Evolutionary conservation across 1,284 basidiomycete genomes (phyloP), one percentile per base, ranked within the genome.

Genomic region (Papiliotrema laurentii): DNA sequence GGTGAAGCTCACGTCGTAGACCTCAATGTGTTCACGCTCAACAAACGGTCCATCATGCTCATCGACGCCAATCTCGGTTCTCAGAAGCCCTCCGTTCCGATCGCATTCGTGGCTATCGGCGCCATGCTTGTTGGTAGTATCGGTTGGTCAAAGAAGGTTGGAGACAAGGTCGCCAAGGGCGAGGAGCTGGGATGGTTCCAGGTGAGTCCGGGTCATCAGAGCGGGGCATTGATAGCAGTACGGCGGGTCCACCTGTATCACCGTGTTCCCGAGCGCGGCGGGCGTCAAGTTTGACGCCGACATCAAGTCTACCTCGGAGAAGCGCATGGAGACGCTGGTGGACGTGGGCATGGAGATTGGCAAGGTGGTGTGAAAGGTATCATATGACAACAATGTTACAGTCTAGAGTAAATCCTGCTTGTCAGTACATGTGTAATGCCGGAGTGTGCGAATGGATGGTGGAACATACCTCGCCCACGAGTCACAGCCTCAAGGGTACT

Each of bases 241-340:
- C 58, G 69, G 69, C 43, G 70, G 71, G 5, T 65, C 69, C 13
- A 89, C 86, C 1, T 63, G 83, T 41, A 78, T 88, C 38, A 75
- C 72, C 7, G 66, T 86, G n/a, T 84, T 86, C 71, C 83, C 86
- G 1, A 51, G 54, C 2, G 27, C 45, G 1, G 54, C 27, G 68
- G 79, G 44, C 1, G 71, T 88, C 25, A 61, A 76, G 69, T 85
- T 74, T 61, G 87, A 91, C 60, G 70, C 78, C 7, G 87, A 90
- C 66, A 65, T 92, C 45, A 52, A 83, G 30, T 59, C 69, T 33
- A 83, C 82, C 57, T 85, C 85, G 28, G 60, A 74, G 45, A 72
- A 77, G 46, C 75, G 78, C 18, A 77, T 86, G 43, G 88, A 90
- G 73, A 88, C 86, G 18, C 71, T 86, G 5, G 78, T 90, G 31